These are phyloP conservation scores for Zea luxurians DNA, from an alignment of 176 grass and related monocot species.

Conservation along the genomic window DNA sequence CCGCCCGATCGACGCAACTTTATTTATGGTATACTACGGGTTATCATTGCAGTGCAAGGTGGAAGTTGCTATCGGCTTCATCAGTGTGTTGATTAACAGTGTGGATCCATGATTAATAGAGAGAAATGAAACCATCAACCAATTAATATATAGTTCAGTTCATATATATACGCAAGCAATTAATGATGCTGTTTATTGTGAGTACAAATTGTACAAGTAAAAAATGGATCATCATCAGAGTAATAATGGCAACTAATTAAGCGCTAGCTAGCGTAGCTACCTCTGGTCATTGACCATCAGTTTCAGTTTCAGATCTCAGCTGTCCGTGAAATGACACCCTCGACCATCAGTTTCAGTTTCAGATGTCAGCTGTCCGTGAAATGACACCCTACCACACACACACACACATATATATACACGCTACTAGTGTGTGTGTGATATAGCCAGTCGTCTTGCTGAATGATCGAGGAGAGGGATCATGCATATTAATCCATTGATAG, in stretches of 20 bases:
- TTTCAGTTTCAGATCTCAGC: not conserved
- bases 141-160: not conserved
- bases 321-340: not conserved
- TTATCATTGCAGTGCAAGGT: constrained; percentile 33
- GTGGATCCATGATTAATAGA: not conserved
- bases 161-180: not conserved
- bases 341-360: no score
- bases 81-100: constrained; percentile 24
- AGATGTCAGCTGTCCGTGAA: no score
- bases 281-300: not conserved
- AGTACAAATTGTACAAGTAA: not conserved
- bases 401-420: no score
- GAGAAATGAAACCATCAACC: not conserved
- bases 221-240: not conserved
- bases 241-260: not conserved
- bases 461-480: no score
- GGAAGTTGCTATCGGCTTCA: constrained; percentile 30
- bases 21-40: not conserved
- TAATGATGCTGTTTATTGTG: not conserved
- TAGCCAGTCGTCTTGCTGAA: no score
- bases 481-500: no score
- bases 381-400: no score
- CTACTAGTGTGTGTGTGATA: not conserved
- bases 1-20: no score
- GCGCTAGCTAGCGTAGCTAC: not conserved